Conservation (phyloP, 345 rosid genomes). For the Viola odorata region DNA sequence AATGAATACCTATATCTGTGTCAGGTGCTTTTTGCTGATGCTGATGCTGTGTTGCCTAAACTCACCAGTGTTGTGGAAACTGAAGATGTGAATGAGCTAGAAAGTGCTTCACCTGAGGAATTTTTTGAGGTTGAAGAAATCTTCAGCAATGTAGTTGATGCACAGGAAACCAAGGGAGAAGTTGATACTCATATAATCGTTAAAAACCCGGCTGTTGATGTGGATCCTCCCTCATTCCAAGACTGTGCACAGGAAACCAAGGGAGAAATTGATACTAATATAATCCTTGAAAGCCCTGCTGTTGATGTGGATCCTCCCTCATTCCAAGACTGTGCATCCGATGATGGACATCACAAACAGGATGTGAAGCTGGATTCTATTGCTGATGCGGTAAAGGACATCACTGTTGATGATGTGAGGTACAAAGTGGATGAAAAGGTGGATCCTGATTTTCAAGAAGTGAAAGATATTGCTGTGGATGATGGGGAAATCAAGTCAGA, state of each 20-base stretch:
- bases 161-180: conserved; percentile 53
- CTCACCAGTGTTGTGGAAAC: conserved; percentile 37
- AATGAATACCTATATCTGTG: conserved; percentile 60
- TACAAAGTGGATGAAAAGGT: conserved; percentile 48
- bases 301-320: conserved; percentile 52
- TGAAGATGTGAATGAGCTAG: conserved; percentile 65
- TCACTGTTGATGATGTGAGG: conserved; percentile 86
- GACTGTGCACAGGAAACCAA: conserved; percentile 69
- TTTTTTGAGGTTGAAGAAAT: conserved; percentile 98
- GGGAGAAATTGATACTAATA: conserved; percentile 34
- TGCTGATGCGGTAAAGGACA: conserved; percentile 76
- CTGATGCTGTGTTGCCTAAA: conserved; percentile 58
- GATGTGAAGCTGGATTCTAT: conserved; percentile 40
- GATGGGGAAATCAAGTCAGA: conserved; percentile 46
- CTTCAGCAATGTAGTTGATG: conserved; percentile 65
- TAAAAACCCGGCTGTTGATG: conserved; percentile 29
- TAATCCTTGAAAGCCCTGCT: conserved; percentile 25
- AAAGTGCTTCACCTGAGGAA: conserved; percentile 79
- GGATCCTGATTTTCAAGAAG: conserved; percentile 46
- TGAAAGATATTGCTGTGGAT: conserved; percentile 86
- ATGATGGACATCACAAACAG: no score
- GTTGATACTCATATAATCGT: conserved; percentile 27
- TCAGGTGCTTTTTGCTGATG: conserved; percentile 89
- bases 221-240: conserved; percentile 57
- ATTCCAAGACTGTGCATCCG: conserved; percentile 69